These are phyloP conservation scores for Penicillium bovifimosum DNA, from an alignment of 495 filamentous ascomycete genomes.

Conservation along the genomic window DNA sequence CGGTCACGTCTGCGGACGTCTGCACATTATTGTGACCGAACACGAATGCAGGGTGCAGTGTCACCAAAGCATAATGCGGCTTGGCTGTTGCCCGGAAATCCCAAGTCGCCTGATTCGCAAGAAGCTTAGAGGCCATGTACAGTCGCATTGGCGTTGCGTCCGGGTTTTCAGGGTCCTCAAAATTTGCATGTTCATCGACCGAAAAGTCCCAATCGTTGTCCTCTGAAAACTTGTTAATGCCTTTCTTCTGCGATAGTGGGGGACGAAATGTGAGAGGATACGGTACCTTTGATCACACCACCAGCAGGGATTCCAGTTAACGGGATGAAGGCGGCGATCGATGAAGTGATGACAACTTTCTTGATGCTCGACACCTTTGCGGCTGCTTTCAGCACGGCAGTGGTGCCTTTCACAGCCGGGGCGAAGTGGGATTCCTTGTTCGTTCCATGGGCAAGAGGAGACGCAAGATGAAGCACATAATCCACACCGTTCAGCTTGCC, in stretches of 20 bases:
- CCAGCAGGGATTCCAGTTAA: conserved; percentile 19
- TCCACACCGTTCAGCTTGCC: conserved; percentile 30
- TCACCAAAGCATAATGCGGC: conserved; percentile 26
- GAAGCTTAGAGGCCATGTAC: conserved; percentile 29
- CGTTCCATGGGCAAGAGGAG: conserved; percentile 26
- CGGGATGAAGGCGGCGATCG: conserved; percentile 28
- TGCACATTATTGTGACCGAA: conserved; percentile 27
- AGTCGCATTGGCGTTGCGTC: conserved; percentile 15
- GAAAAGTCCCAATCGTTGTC: conserved; percentile 28
- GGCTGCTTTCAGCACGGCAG: conserved; percentile 27
- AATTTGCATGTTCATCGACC: conserved; percentile 19
- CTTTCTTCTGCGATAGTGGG: neutral
- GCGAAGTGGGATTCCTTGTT: conserved; percentile 25
- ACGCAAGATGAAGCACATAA: conserved; percentile 38
- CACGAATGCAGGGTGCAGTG: conserved; percentile 26
- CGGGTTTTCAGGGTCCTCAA: conserved; percentile 11
- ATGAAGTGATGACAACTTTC: conserved; percentile 35
- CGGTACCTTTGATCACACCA: conserved; percentile 23
- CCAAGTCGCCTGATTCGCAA: conserved; percentile 27
- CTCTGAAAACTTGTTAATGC: conserved; percentile 14
- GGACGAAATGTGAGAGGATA: neutral
- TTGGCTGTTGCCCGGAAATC: conserved; percentile 17
- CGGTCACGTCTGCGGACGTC: conserved; percentile 20
- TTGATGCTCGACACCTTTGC: conserved; percentile 26
- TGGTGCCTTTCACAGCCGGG: conserved; percentile 31